phyloP scores from a whole-genome alignment of 169 alveolate genomes.

The Plasmodium ovale region DNA sequence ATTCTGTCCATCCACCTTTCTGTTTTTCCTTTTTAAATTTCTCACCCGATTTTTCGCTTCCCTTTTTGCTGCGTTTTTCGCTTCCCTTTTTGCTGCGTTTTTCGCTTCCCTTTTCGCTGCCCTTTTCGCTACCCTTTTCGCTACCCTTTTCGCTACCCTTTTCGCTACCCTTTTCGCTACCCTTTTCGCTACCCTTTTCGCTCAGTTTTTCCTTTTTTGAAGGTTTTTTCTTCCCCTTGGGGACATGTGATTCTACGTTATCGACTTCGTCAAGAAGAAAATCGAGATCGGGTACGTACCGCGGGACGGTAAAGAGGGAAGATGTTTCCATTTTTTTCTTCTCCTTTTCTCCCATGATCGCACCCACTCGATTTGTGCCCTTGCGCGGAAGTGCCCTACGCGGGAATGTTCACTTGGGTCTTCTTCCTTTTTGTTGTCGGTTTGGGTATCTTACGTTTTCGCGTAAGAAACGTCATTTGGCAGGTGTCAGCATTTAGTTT shows the following conservation, averaged over 20 bases:
- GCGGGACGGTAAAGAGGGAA: slow-evolving; percentile 30
- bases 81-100: background rate
- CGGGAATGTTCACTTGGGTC: background rate
- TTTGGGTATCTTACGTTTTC: no score
- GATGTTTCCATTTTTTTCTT: background rate
- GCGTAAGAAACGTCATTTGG: no score
- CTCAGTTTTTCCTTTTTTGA: background rate
- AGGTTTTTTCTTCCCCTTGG: background rate
- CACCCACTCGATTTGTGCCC: background rate
- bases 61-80: background rate
- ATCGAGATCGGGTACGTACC: slow-evolving; percentile 34
- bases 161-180: background rate
- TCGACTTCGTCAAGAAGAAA: background rate
- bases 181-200: background rate
- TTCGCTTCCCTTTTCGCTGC: no score
- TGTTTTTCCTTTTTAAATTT: background rate
- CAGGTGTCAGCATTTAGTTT: no score
- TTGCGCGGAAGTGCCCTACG: background rate
- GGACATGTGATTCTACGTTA: background rate
- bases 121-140: no score
- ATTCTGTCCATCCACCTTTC: background rate
- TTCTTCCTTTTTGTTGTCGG: no score
- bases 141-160: background rate
- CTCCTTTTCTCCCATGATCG: background rate
- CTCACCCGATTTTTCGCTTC: background rate